Conservation (phyloP, 228 moss, liverwort and hornwort species). For the Sphagnum fallax region DNA sequence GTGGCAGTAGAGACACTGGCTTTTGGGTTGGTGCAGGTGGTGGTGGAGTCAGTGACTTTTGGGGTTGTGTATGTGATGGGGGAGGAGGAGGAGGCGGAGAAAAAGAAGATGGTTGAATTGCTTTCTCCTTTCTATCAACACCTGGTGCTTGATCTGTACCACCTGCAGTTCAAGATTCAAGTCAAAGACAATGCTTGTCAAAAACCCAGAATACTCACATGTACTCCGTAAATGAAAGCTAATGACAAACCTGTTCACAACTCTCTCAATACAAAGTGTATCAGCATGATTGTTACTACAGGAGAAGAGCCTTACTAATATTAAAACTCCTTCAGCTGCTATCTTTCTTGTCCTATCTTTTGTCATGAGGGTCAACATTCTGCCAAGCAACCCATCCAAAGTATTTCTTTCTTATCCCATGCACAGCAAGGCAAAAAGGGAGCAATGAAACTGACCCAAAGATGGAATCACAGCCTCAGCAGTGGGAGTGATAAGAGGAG, state of each 20-base stretch:
- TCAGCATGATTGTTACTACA: neutral
- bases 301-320: neutral
- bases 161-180: neutral
- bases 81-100: constrained; percentile 5
- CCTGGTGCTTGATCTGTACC: constrained; percentile 1
- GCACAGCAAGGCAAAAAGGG: too few relatives aligned
- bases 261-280: neutral
- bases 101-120: constrained; percentile 8
- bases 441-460: constrained; percentile 20
- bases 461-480: constrained; percentile 21
- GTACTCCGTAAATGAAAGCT: too few relatives aligned
- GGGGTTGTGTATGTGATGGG: constrained; percentile 22
- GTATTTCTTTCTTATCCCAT: too few relatives aligned
- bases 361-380: constrained; percentile 5
- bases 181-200: too few relatives aligned
- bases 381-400: neutral
- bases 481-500: constrained; percentile 15
- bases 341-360: constrained; percentile 10
- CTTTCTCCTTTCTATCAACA: constrained; percentile 13
- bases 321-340: neutral
- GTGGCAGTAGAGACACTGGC: constrained; percentile 18
- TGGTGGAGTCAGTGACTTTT: constrained; percentile 22
- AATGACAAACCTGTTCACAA: too few relatives aligned
- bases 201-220: too few relatives aligned
- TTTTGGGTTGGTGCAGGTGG: constrained; percentile 22